Evolutionary conservation across 2,329 filamentous ascomycete genomes (phyloP), one percentile per base, ranked within the genome.

Genomic region (Aspergillus carbonarius): DNA sequence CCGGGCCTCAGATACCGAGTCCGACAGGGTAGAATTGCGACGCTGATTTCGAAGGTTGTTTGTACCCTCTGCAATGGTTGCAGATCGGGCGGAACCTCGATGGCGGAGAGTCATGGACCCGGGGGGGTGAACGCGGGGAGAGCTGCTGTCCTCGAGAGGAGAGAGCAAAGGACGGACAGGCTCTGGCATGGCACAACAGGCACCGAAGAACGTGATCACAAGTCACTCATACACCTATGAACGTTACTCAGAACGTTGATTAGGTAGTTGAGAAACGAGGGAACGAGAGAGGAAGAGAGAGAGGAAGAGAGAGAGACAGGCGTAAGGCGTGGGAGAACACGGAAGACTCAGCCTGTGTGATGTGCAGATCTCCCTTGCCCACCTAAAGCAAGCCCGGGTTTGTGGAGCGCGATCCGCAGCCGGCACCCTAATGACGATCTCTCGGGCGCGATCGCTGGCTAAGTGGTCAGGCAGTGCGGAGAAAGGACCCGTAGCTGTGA

Each of bases 21-120:
- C 90, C 27, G 91, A 95, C 62, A 96, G 85, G 49, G 86, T 87
- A 35, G 91, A 95, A 76, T 89, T 91, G 61, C 90, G 85, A 55
- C 91, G 85, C 27, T 85, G 83, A 52, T 72, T 70, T 25, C 72
- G 69, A 44, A 69, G 64, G 40, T 60, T 68, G 17, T 66, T 60
- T n/a, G 56, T 51, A 2, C 64, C 63, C 30, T 78, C 76, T 12
- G 72, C 69, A 35, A 75, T 71, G 30, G 74, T 77, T 8, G 74
- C 68, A 55, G 76, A 64, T 52, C 76, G 71, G 39, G 66, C 63
- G 8, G 73, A 63, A 30, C 72, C 68, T 15, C 76, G 70, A 58
- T 76, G 75, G 53, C 75, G 73, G 47, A 76, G 66, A 39, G 66
- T 67, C 20, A 68, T 61, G 30, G 59, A 55, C 27, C 47, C 53